Conservation (phyloP, 176 grass and related monocot species). For the Carex kokanica region DNA sequence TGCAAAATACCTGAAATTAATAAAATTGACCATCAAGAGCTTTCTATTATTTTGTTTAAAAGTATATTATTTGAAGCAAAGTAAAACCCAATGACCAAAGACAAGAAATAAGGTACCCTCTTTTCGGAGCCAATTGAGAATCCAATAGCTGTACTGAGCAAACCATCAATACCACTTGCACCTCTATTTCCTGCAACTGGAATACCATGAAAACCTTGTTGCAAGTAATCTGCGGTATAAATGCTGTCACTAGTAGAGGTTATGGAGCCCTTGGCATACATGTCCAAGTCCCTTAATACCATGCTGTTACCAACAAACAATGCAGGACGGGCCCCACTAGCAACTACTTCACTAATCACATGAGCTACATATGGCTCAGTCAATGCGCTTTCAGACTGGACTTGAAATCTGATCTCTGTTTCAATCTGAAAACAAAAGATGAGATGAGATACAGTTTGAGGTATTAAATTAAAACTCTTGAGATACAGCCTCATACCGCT, state of each 20-base stretch:
- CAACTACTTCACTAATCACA: constrained; percentile 60
- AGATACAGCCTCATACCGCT: constrained; percentile 43
- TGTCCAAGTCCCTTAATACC: constrained; percentile 86
- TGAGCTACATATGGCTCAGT: constrained; percentile 90
- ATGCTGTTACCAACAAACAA: constrained; percentile 95
- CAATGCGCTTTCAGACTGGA: constrained; percentile 54
- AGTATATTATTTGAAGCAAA: neutral
- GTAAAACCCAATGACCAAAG: neutral
- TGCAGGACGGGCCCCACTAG: constrained; percentile 35
- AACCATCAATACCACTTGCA: constrained; percentile 99
- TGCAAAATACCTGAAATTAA: constrained; percentile 62
- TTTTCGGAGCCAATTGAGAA: constrained; percentile 84
- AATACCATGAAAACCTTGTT: constrained; percentile 52
- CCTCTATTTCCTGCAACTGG: constrained; percentile 75
- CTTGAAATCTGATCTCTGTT: constrained; percentile 71
- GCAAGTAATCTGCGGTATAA: constrained; percentile 25
- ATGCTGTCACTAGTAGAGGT: constrained; percentile 27
- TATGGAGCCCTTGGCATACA: constrained; percentile 80
- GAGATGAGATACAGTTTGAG: neutral
- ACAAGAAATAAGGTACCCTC: constrained; percentile 35
- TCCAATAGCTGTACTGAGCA: constrained; percentile 86
- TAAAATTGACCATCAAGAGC: constrained; percentile 1
- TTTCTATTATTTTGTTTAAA: neutral
- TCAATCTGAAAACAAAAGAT: constrained; percentile 47
- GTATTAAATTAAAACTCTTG: neutral